phyloP scores from a whole-genome alignment of 805 yeast genomes.

The Maudiozyma bulderi region DNA sequence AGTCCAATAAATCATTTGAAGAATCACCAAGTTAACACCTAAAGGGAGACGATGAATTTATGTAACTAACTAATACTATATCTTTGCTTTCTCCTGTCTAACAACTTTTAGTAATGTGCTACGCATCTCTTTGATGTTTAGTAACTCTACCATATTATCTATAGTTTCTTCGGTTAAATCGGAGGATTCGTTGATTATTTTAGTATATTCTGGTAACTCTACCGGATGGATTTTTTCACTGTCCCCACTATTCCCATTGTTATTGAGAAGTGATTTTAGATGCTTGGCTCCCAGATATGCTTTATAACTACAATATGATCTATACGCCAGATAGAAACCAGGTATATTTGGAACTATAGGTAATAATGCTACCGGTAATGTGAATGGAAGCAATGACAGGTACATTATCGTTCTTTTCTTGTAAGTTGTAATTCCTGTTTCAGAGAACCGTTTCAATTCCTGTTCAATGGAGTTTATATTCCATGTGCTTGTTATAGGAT shows the following conservation, averaged over 20 bases:
- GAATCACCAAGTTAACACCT: background rate
- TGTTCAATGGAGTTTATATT: conserved; percentile 21
- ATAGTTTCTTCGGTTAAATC: conserved; percentile 33
- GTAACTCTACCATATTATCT: conserved; percentile 34
- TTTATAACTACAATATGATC: conserved; percentile 76
- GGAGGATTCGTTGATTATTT: conserved; percentile 10
- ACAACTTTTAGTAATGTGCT: conserved; percentile 43
- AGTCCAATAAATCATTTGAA: background rate
- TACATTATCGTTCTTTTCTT: conserved; percentile 44
- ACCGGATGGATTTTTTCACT: conserved; percentile 19
- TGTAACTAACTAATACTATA: no score
- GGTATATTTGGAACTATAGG: conserved; percentile 92
- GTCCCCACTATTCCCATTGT: background rate
- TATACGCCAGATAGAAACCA: conserved; percentile 72
- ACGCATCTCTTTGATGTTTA: conserved; percentile 38
- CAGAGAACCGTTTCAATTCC: conserved; percentile 37
- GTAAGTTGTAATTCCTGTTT: conserved; percentile 42
- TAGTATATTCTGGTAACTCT: conserved; percentile 26
- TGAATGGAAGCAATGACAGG: conserved; percentile 58
- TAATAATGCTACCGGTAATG: conserved; percentile 67
- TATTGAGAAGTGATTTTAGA: conserved; percentile 45
- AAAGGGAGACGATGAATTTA: no score
- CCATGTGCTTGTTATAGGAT: conserved; percentile 34
- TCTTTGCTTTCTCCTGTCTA: conserved; percentile 33
- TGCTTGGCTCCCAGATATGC: conserved; percentile 71